Evolutionary conservation across 306 rosid species (phyloP).

Genomic region (Prunus padus): DNA sequence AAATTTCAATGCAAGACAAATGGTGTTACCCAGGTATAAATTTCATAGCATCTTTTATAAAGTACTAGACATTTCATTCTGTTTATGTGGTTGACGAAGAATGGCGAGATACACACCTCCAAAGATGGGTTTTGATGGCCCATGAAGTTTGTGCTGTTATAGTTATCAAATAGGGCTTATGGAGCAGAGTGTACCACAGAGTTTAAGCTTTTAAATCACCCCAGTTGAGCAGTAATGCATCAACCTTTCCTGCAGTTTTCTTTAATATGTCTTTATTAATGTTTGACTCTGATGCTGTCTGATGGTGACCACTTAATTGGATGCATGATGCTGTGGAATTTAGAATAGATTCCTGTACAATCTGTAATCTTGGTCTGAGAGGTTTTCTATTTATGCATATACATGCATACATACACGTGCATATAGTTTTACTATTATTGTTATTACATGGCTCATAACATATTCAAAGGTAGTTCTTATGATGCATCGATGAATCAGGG

Average conservation of each 20-base stretch:
- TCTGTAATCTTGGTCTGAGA: not conserved
- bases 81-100: not conserved
- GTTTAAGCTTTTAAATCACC: not conserved
- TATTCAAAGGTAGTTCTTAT: not conserved
- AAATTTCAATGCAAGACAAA: conserved; percentile 72
- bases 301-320: not conserved
- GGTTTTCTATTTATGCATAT: not conserved
- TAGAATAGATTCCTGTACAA: not conserved
- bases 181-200: not conserved
- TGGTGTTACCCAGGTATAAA: conserved; percentile 73
- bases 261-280: not conserved
- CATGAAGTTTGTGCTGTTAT: not conserved
- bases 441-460: not conserved
- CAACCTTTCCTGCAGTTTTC: not conserved
- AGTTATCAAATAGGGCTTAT: not conserved
- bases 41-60: not conserved
- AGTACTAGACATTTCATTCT: not conserved
- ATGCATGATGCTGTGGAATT: not conserved
- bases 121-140: not conserved
- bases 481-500: not conserved
- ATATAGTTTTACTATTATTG: too few species aligned
- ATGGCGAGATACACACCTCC: not conserved
- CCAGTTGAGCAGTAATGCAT: not conserved
- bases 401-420: not conserved
- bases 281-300: not conserved